phyloP scores from a whole-genome alignment of 495 filamentous ascomycete genomes.

The Tirmania nivea region DNA sequence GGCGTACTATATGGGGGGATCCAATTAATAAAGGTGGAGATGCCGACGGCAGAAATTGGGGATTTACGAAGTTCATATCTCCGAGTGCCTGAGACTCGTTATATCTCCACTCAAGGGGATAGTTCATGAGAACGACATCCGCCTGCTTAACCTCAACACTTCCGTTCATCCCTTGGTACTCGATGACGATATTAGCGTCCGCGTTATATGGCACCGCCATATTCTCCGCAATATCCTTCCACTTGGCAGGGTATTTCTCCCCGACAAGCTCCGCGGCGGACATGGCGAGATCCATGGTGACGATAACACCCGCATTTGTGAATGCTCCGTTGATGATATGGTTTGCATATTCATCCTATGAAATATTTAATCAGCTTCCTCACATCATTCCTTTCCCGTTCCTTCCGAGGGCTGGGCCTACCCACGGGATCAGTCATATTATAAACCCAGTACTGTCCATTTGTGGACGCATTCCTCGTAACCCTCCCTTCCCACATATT shows the following conservation, averaged over 20 bases:
- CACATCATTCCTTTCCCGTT: not conserved
- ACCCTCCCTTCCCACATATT: slow-evolving; percentile 26
- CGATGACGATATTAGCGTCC: slow-evolving; percentile 42
- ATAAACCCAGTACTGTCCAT: slow-evolving; percentile 25
- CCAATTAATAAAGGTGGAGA: slow-evolving; percentile 1
- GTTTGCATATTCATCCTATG: slow-evolving; percentile 51
- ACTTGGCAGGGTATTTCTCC: slow-evolving; percentile 29
- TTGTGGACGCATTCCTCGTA: slow-evolving; percentile 25
- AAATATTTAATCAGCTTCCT: not conserved
- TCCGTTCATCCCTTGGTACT: slow-evolving; percentile 40
- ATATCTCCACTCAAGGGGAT: slow-evolving; percentile 28
- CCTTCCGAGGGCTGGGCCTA: slow-evolving; percentile 1
- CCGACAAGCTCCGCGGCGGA: slow-evolving; percentile 35
- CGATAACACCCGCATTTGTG: slow-evolving; percentile 44
- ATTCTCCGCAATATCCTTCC: slow-evolving; percentile 30
- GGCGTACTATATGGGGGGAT: slow-evolving; percentile 23
- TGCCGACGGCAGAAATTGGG: not conserved
- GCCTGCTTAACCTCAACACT: slow-evolving; percentile 37
- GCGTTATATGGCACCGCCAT: slow-evolving; percentile 27
- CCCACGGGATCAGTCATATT: slow-evolving; percentile 59
- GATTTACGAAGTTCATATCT: slow-evolving; percentile 30
- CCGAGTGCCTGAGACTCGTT: slow-evolving; percentile 15
- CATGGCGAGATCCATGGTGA: slow-evolving; percentile 35
- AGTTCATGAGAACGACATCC: slow-evolving; percentile 34
- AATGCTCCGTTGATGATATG: slow-evolving; percentile 47